Conservation (phyloP, 192 early-diverging fungal species). For the Chytriomyces sp. region DNA sequence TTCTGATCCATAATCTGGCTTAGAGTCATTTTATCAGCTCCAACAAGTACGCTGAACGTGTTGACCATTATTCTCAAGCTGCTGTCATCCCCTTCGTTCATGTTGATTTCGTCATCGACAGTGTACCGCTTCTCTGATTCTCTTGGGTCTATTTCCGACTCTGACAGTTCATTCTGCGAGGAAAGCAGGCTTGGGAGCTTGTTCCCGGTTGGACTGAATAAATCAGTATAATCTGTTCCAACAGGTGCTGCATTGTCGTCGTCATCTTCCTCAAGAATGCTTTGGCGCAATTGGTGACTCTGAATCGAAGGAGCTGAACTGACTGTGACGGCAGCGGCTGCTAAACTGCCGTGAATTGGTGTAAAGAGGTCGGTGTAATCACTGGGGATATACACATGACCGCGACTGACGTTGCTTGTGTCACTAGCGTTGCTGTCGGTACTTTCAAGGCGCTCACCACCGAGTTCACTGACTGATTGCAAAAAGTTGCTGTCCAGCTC, state of each 20-base stretch:
- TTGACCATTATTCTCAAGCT: not conserved
- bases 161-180: not conserved
- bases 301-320: not conserved
- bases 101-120: not conserved
- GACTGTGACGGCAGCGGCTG: not conserved
- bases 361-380: not conserved
- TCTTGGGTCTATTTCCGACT: not conserved
- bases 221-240: not conserved
- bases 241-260: not conserved
- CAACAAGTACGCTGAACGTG: not conserved
- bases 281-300: not conserved
- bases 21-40: not conserved
- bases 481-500: too few relatives aligned
- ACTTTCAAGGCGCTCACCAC: too few relatives aligned
- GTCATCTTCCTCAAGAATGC: not conserved
- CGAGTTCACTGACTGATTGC: too few relatives aligned
- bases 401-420: not conserved
- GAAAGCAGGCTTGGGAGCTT: not conserved
- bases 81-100: not conserved
- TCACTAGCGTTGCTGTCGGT: not conserved
- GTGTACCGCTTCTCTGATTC: not conserved
- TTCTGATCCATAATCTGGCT: not conserved
- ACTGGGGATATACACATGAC: slow-evolving; percentile 2
- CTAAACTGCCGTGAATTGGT: not conserved
- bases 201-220: not conserved